Conservation (phyloP, 192 early-diverging fungal species). For the Podila epigama region DNA sequence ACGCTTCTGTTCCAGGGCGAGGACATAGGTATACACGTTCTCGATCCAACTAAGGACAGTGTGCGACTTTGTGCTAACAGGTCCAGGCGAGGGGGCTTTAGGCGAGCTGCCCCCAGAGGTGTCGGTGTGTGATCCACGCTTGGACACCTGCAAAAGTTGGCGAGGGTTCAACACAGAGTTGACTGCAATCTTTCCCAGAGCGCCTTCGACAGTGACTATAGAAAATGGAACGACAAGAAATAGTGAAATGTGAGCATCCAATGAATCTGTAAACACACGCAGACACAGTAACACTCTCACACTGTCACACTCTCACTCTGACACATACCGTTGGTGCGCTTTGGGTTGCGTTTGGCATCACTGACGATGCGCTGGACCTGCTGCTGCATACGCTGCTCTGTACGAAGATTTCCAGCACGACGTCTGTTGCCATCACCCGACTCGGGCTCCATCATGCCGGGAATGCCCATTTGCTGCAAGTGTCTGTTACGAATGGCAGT, state of each 20-base stretch:
- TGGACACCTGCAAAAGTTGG: slow-evolving; percentile 79
- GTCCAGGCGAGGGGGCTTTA: slow-evolving; percentile 47
- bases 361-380: slow-evolving; percentile 97
- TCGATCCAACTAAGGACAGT: slow-evolving; percentile 76
- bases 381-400: slow-evolving; percentile 80
- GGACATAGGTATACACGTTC: slow-evolving; percentile 76
- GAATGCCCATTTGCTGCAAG: slow-evolving; percentile 51
- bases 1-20: slow-evolving; percentile 85
- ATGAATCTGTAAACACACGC: not conserved
- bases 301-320: not conserved
- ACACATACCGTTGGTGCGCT: slow-evolving; percentile 75
- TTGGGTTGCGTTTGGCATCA: slow-evolving; percentile 86
- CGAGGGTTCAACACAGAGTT: slow-evolving; percentile 90
- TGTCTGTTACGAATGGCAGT: slow-evolving; percentile 70
- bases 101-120: slow-evolving; percentile 23
- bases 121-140: slow-evolving; percentile 41
- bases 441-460: slow-evolving; percentile 15
- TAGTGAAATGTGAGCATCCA: not conserved
- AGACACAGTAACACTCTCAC: not conserved
- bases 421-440: slow-evolving; percentile 20
- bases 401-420: slow-evolving; percentile 49
- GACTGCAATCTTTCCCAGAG: slow-evolving; percentile 92
- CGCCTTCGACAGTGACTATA: slow-evolving; percentile 88
- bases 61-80: slow-evolving; percentile 60
- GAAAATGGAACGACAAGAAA: not conserved